Evolutionary conservation across 1,284 basidiomycete species (phyloP).

Genomic region (Naganishia sp.): DNA sequence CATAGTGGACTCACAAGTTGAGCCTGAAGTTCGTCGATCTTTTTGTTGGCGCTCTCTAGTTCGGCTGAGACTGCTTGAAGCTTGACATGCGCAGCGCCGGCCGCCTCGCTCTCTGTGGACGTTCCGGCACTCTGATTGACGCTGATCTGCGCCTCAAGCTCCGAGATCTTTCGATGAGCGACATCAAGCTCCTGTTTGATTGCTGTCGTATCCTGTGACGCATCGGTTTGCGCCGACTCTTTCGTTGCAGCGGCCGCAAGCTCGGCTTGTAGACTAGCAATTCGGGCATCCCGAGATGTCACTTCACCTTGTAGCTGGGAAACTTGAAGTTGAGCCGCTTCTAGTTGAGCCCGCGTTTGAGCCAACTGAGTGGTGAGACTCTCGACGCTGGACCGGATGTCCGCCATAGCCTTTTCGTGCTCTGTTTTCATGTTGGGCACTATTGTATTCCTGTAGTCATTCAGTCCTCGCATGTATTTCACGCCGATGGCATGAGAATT

Average conservation of each 20-base stretch:
- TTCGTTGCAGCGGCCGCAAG: not conserved
- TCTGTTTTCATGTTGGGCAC: constrained; percentile 14
- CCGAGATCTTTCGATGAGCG: constrained; percentile 12
- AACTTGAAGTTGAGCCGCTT: constrained; percentile 17
- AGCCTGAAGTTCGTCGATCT: constrained; percentile 5
- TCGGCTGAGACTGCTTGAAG: not conserved
- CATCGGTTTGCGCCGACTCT: not conserved
- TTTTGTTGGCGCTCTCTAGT: constrained; percentile 15
- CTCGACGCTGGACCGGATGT: constrained; percentile 12
- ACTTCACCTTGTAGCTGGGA: constrained; percentile 23
- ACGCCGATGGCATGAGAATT: constrained; percentile 23
- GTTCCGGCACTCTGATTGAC: not conserved
- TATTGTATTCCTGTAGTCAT: constrained; percentile 12
- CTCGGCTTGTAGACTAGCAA: constrained; percentile 7
- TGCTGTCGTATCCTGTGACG: not conserved
- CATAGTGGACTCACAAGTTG: not conserved
- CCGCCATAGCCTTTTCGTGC: constrained; percentile 17
- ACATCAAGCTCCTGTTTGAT: constrained; percentile 14
- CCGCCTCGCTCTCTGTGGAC: not conserved
- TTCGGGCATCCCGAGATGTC: constrained; percentile 12
- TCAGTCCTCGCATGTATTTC: constrained; percentile 7
- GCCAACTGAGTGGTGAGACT: constrained; percentile 18
- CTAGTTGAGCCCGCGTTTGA: not conserved
- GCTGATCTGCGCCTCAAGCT: constrained; percentile 22
- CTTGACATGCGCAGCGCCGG: not conserved